Base-by-base conservation (phyloP, 257 asterid genomes). In the Oldenlandia corymbosa region DNA sequence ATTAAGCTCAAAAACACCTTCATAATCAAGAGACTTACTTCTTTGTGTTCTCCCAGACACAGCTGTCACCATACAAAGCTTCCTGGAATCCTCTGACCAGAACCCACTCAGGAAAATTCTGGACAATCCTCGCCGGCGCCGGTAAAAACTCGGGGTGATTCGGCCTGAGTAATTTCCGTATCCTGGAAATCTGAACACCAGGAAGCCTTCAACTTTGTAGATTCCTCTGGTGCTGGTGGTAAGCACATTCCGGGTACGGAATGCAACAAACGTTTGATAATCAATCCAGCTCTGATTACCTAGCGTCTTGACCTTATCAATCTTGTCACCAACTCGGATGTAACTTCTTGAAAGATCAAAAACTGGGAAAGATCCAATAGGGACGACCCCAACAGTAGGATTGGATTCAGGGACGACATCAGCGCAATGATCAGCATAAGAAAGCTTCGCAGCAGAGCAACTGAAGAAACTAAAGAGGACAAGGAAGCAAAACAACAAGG, bases 51-150 rank as follows among this genome's bases (percentile, higher is more conserved):
- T 9, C 80, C 74, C 60, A 52, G 73, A 34, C 41, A 77, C 81
- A 7, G 80, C 67, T 32, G 92, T 88, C 23, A 84, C 71, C 90
- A 80, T 67, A 55, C 96, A 89, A 21, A 86, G 80, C 79, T 78
- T 84, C 75, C 77, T 70, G 5, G 87, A 66, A 43, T 34, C 17
- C 63, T 78, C 89, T 1, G 90, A 76, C 84, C 82, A 84, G 72
- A 75, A 84, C 0, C 95, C 96, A 24, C 53, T 48, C 8, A 88
- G 58, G 59, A 7, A 56, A 60, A 86, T 82, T 1, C 51, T 51
- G n/a, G n/a, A n/a, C 60, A 83, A 18, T 11, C 10, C 1, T 37
- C 61, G 5, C 7, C n/a, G 46, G 68, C 36, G 64, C 57, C 9
- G 9, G 9, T 34, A 34, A 34, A 34, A 9, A 34, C 39, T 9